Percentiles rank a stretch among this genome's conserved stretches.
phyloP scores from a whole-genome alignment of 768 basidiomycete species.

The Tylopilus sp. region DNA sequence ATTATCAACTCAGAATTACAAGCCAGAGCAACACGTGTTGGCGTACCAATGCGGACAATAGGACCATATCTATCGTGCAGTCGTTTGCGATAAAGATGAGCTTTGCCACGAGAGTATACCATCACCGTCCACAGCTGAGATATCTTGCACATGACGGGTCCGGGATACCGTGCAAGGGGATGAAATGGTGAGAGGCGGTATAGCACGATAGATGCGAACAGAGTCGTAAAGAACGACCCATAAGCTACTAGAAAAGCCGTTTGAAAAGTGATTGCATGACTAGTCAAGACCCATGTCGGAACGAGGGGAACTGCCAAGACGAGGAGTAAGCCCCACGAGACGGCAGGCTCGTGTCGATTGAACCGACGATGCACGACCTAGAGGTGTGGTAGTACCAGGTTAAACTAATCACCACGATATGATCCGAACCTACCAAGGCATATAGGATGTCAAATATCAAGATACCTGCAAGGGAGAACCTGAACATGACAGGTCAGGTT shows the following conservation, averaged over 20 bases:
- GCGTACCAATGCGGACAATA: slow-evolving; percentile 33
- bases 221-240: slow-evolving; percentile 14
- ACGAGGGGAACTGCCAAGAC: slow-evolving; percentile 11
- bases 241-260: slow-evolving; percentile 12
- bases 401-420: background rate
- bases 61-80: slow-evolving; percentile 32
- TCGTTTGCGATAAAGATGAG: slow-evolving; percentile 12
- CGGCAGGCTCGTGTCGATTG: slow-evolving; percentile 16
- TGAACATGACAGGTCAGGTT: too few species aligned
- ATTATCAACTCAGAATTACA: slow-evolving; percentile 4
- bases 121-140: slow-evolving; percentile 30
- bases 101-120: slow-evolving; percentile 18
- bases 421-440: slow-evolving; percentile 18
- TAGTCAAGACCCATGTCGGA: slow-evolving; percentile 9
- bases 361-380: slow-evolving; percentile 16
- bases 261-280: slow-evolving; percentile 2
- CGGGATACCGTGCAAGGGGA: slow-evolving; percentile 37
- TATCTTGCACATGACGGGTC: slow-evolving; percentile 30
- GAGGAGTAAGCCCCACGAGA: slow-evolving; percentile 14
- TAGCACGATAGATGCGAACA: slow-evolving; percentile 26
- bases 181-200: slow-evolving; percentile 40
- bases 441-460: slow-evolving; percentile 15
- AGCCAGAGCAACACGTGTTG: background rate
- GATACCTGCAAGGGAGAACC: background rate
- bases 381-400: background rate